Percentiles rank a stretch among this genome's conserved stretches.
Conservation (phyloP, 2,329 filamentous ascomycete genomes). For the Diaporthe helianthi region DNA sequence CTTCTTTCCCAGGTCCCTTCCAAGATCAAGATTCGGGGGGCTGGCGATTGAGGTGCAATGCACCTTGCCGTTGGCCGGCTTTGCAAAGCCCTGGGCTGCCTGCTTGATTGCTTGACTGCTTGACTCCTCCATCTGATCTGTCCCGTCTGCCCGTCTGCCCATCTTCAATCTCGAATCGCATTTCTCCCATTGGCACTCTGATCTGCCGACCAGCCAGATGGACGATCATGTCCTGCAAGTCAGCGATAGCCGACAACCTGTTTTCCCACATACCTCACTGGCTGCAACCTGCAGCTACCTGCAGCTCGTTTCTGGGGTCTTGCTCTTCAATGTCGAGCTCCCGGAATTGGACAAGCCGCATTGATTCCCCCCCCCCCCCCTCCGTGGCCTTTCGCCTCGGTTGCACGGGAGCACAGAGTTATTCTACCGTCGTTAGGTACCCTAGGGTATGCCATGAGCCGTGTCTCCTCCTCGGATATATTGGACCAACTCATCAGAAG, state of each 20-base stretch:
- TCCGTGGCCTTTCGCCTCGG: background rate
- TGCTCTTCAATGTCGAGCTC: background rate
- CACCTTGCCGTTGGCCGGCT: constrained; percentile 15
- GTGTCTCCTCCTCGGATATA: background rate
- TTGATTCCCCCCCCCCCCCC: background rate
- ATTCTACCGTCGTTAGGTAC: background rate
- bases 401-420: background rate
- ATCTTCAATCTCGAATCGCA: background rate
- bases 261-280: background rate
- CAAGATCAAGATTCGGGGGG: background rate
- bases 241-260: constrained; percentile 6
- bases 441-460: constrained; percentile 4
- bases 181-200: background rate
- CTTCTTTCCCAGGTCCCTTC: background rate
- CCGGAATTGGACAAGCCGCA: background rate
- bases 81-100: background rate
- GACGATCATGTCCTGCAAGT: constrained; percentile 7
- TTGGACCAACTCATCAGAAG: background rate
- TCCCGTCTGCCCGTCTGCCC: background rate
- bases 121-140: constrained; percentile 10
- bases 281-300: background rate
- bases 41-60: too few species aligned
- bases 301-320: background rate
- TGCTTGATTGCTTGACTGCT: background rate
- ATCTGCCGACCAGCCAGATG: background rate